A percentile compares a stretch with the other conserved stretches of the same genome.
Conservation (phyloP, 2,329 filamentous ascomycete genomes). For the Cryphonectria naterciae region DNA sequence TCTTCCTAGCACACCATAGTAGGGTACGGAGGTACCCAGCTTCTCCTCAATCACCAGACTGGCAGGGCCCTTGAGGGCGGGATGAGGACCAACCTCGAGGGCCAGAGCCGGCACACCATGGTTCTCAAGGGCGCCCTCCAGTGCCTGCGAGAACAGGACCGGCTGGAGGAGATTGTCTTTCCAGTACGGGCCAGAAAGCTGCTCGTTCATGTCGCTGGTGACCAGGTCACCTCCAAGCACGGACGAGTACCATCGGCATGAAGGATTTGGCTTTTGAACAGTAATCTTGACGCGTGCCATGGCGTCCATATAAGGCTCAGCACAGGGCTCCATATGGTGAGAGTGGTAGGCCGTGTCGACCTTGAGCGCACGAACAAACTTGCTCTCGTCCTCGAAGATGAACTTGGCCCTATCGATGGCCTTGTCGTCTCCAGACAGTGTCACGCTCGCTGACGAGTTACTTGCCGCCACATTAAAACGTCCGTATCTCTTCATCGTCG, state of each 20-base stretch:
- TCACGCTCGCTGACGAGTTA: conserved; percentile 37
- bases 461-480: conserved; percentile 30
- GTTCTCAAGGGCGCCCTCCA: conserved; percentile 21
- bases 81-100: conserved; percentile 41
- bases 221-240: conserved; percentile 25
- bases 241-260: conserved; percentile 32
- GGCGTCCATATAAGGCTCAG: conserved; percentile 23
- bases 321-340: conserved; percentile 39
- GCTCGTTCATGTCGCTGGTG: not conserved
- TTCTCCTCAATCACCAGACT: conserved; percentile 37
- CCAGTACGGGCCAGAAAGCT: conserved; percentile 27
- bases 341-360: conserved; percentile 48
- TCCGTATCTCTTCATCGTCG: not conserved
- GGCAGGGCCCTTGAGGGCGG: conserved; percentile 45
- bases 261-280: not conserved
- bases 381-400: conserved; percentile 33
- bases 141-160: conserved; percentile 33
- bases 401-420: conserved; percentile 35
- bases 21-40: conserved; percentile 30
- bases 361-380: conserved; percentile 39
- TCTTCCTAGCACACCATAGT: conserved; percentile 33
- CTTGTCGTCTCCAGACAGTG: conserved; percentile 35
- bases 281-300: not conserved
- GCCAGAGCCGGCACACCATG: conserved; percentile 35
- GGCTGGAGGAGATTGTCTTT: conserved; percentile 31